Evolutionary conservation across 2,329 filamentous ascomycete species (phyloP), one percentile per base, ranked within the genome.

Genomic region (Colletotrichum sp.): DNA sequence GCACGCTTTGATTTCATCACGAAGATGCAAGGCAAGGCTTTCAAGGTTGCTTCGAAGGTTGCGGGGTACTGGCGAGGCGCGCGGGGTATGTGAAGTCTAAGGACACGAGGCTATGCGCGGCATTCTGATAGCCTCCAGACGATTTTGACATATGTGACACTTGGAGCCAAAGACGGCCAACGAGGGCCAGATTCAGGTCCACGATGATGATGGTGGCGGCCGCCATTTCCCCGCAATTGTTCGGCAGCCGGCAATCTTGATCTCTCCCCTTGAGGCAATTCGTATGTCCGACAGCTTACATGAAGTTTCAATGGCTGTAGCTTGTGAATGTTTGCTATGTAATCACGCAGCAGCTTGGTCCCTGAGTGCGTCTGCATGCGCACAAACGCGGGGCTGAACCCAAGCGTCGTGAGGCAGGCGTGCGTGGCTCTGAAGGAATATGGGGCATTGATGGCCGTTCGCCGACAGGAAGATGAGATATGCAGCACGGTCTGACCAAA

Each of bases 41-140:
- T 13, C 63, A 68, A 68, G 62, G 72, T 75, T 75, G 32, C 32
- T 44, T 32, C 59, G 69, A 76, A 72, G 34, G 70, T 76, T 76
- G 74, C 74, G 74, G 74, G 71, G 70, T 69, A 65, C 74, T 49
- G 60, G 26, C 44, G 30, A 65, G 69, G 57, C 39, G 64, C 70
- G 74, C 74, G 74, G 74, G 70, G 74, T 60, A 32, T 13, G 44
- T 70, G 74, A 73, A 76, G 74, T 73, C 36, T 69, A 74, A 69
- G 74, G 24, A 4, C n/a, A n/a, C 39, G 34, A 52, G 49, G 70
- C 64, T 64, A 64, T 65, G 26, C 32, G 39, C 16, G n/a, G 64
- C 15, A 18, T 49, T 18, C 16, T 52, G 10, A 8, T 67, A 15
- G 44, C 39, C 55, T 49, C 60, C 32, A 18, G 26, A 63, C 24